Evolutionary conservation across 2,329 filamentous ascomycete genomes (phyloP).

Genomic region (Botryotinia convoluta): DNA sequence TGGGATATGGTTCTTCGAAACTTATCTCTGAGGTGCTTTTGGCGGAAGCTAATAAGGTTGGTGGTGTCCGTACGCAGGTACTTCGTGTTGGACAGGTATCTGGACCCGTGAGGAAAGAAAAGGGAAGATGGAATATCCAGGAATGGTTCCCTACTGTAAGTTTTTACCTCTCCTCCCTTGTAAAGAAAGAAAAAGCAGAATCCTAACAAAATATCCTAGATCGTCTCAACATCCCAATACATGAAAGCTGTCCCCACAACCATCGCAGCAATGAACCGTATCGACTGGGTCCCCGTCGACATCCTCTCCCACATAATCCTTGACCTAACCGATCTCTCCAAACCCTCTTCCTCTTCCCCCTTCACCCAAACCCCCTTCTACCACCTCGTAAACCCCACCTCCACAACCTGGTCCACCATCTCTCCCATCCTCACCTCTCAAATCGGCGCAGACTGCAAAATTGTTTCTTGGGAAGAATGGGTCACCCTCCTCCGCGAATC

Average conservation of each 20-base stretch:
- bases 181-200: neutral
- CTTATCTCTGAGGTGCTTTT: conserved; percentile 42
- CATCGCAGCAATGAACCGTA: conserved; percentile 38
- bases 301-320: conserved; percentile 33
- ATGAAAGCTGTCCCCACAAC: conserved; percentile 41
- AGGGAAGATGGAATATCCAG: conserved; percentile 52
- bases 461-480: conserved; percentile 48
- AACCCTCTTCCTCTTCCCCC: neutral
- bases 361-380: conserved; percentile 33
- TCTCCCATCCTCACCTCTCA: conserved; percentile 29
- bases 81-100: conserved; percentile 50
- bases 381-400: conserved; percentile 36
- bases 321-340: conserved; percentile 32
- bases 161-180: neutral
- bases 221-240: conserved; percentile 41
- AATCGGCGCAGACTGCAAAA: conserved; percentile 9
- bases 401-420: conserved; percentile 30
- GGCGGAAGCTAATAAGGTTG: conserved; percentile 40
- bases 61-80: conserved; percentile 42
- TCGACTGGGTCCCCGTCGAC: conserved; percentile 49
- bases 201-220: neutral
- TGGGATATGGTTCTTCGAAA: conserved; percentile 34
- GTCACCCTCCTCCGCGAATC: conserved; percentile 43
- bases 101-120: conserved; percentile 40
- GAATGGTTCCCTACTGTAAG: conserved; percentile 53